Base-by-base conservation (phyloP, 2,329 filamentous ascomycete species). In the Aspergillus tamarii region DNA sequence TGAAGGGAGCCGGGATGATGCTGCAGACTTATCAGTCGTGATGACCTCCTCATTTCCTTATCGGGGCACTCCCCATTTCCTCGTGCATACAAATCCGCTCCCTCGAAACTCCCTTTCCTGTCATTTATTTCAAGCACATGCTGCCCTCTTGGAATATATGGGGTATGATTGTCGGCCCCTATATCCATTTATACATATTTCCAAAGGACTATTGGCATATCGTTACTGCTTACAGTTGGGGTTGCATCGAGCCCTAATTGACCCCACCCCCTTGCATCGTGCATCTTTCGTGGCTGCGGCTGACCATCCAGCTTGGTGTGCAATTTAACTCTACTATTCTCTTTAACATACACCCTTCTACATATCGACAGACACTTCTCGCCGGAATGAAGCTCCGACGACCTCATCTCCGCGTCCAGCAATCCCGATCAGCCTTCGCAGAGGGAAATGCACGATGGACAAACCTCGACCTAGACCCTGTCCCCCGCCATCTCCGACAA, bases 381-480 rank as follows among this genome's bases (percentile, higher is more conserved):
- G 23, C 6, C 23, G 16, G 16, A 10, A 52, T 52, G 48, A 52
- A 52, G 48, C 28, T 52, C 48, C 48, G 48, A 55, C 48, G 48
- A 55, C 52, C 52, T 46, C 76, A 75, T 61, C 72, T 84, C 53
- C 76, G 75, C 58, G 81, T 84, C 45, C 74, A 80, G 28, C 82
- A 84, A 69, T 72, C 79, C 1, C 73, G 77, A 57, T 84, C 82
- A 7, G 76, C 79, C 3, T 84, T 84, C 69, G 79, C 82, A 7
- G 74, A 76, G 66, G 73, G 81, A 64, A 77, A 79, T 73, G 69
- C 77, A 65, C 72, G 80, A 71, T 79, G 78, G 77, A 84, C 81
- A 12, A 84, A 84, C 62, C 78, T 77, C 67, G 83, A 85, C 70
- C 74, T 84, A 7, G 83, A 84, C 60, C 83, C 83, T 4, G 81